Conservation (phyloP, 176 grass and related monocot genomes). For the Alloteropsis semialata region DNA sequence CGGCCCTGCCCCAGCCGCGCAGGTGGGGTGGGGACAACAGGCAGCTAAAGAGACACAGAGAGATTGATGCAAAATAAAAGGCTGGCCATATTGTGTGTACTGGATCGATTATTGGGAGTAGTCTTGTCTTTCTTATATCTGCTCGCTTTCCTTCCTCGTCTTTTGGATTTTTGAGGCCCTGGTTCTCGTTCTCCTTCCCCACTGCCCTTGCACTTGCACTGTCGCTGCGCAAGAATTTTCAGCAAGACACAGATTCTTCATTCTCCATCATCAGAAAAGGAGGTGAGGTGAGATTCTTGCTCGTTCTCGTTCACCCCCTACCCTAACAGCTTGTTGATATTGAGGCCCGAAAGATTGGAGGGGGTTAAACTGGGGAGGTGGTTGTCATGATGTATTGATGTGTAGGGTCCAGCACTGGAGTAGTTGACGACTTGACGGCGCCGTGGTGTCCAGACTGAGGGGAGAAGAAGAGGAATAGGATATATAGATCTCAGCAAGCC, state of each 20-base stretch:
- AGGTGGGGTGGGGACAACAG: neutral
- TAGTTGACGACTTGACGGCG: slow-evolving; percentile 25
- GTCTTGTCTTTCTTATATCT: slow-evolving; percentile 34
- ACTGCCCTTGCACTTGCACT: neutral
- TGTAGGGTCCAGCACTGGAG: slow-evolving; percentile 42
- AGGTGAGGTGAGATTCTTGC: slow-evolving; percentile 31
- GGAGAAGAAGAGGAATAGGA: neutral
- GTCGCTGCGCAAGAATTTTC: slow-evolving; percentile 3
- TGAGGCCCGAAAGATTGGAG: slow-evolving; percentile 19
- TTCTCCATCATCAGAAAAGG: neutral
- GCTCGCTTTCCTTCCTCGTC: slow-evolving; percentile 17
- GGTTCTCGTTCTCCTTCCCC: neutral
- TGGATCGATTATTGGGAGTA: slow-evolving; percentile 22
- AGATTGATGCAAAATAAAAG: neutral
- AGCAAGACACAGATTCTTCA: slow-evolving; percentile 33
- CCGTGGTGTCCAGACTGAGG: slow-evolving; percentile 11
- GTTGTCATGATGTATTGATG: slow-evolving; percentile 28
- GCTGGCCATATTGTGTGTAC: neutral
- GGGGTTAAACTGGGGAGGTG: neutral
- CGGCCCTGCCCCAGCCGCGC: neutral
- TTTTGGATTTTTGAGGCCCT: slow-evolving; percentile 27
- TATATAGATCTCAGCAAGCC: slow-evolving; percentile 28
- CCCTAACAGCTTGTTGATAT: neutral
- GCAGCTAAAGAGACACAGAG: neutral
- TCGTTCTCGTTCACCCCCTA: neutral